Conservation (phyloP, 1,284 basidiomycete species). For the Schizophyllum commune region DNA sequence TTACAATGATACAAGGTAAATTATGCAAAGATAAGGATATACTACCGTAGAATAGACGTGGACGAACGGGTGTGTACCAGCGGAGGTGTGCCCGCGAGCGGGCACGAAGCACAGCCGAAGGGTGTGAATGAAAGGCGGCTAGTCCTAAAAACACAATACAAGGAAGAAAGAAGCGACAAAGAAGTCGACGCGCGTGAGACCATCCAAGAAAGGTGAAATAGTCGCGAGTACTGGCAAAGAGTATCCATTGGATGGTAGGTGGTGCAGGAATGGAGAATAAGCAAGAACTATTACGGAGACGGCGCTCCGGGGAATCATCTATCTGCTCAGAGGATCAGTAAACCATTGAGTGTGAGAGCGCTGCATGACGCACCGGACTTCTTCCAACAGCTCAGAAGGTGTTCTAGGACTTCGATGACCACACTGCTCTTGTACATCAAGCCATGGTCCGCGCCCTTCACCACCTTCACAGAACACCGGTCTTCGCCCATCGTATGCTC, state of each 20-base stretch:
- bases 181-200: not conserved
- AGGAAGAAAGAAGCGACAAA: not conserved
- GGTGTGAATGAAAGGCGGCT: not conserved
- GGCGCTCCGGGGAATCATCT: not conserved
- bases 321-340: not conserved
- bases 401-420: constrained; percentile 84
- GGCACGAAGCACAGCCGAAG: not conserved
- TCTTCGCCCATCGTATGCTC: constrained; percentile 76
- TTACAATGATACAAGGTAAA: not conserved
- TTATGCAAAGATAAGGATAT: not conserved
- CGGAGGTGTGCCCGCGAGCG: not conserved
- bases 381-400: constrained; percentile 54
- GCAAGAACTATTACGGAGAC: not conserved
- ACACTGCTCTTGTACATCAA: constrained; percentile 87
- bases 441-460: constrained; percentile 84
- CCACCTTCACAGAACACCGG: constrained; percentile 71
- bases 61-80: not conserved
- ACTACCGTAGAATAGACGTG: not conserved
- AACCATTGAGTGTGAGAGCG: not conserved
- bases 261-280: not conserved
- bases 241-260: not conserved
- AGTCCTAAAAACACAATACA: not conserved
- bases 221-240: too few relatives aligned
- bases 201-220: not conserved
- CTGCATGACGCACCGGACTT: constrained; percentile 17